phyloP scores from a whole-genome alignment of 2,329 filamentous ascomycete genomes.

The Colletotrichum camelliae region DNA sequence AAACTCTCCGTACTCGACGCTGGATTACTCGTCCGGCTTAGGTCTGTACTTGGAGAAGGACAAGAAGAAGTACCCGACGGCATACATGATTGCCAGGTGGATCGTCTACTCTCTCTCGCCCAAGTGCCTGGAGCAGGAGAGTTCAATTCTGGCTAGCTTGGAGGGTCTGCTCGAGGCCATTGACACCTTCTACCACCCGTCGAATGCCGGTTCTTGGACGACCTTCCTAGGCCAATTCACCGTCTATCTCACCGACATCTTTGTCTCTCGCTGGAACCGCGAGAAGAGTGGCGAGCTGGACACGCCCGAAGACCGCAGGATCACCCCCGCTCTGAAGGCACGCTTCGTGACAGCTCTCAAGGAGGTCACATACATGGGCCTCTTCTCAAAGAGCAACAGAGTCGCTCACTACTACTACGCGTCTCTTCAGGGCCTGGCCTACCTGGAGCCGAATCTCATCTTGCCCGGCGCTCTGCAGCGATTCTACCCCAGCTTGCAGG shows the following conservation, averaged over 20 bases:
- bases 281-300: constrained; percentile 93
- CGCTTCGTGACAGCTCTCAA: constrained; percentile 89
- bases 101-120: constrained; percentile 94
- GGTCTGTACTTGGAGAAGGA: constrained; percentile 91
- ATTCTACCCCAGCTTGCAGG: constrained; percentile 96
- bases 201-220: constrained; percentile 92
- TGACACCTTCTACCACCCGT: constrained; percentile 98
- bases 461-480: constrained; percentile 91
- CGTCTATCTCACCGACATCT: constrained; percentile 92
- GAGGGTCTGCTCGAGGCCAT: constrained; percentile 94
- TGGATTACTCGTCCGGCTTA: constrained; percentile 84
- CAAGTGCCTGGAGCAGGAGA: constrained; percentile 74
- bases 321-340: constrained; percentile 81
- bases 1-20: constrained; percentile 85
- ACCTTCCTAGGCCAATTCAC: constrained; percentile 88
- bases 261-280: constrained; percentile 96
- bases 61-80: constrained; percentile 87
- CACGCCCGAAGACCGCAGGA: constrained; percentile 77
- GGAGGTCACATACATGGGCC: constrained; percentile 97
- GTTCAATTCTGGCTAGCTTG: constrained; percentile 82
- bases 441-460: constrained; percentile 88
- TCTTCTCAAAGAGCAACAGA: constrained; percentile 94
- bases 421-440: constrained; percentile 87
- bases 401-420: constrained; percentile 92
- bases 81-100: constrained; percentile 92